Evolutionary conservation across 306 rosid species (phyloP), one percentile per base, ranked within the genome.

Genomic region (Phaseolus lunatus): DNA sequence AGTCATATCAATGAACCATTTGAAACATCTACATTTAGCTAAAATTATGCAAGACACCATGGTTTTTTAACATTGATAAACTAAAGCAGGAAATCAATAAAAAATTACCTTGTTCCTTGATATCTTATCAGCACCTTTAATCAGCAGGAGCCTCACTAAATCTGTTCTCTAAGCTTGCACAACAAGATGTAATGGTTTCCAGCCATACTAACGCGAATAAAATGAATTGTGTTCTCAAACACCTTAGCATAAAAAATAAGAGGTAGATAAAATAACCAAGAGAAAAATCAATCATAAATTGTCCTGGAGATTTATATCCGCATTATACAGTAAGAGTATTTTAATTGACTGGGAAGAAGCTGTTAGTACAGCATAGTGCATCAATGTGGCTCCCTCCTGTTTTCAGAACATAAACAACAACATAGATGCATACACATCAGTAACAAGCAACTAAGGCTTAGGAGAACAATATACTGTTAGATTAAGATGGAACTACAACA

Each of bases 351-450:
- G 91, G 67, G 86, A 83, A 64, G 99, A 92, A 84, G 99, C 97
- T 71, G 97, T 87, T 77, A 79, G 90, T 48, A 92, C 99, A 19
- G 99, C 97, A 70, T 89, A 92, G 80, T 95, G 99, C 99, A 95
- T 87, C 90, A 90, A 88, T 37, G 91, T 86, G 43, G 97, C 99
- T 35, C 97, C 97, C 35, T 95, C 97, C 97, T 92, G 84, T 81
- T 81, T 85, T 68, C 79, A 68, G 67, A 13, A 37, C 75, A 76
- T 20, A 73, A 68, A 73, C 53, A 79, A 66, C 76, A 35, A 43
- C 58, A 48, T 54, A 75, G 53, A 48, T 52, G 67, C 52, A 76
- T 18, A 39, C 31, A 39, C 66, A 37, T 73, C 70, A 72, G 76
- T 49, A 47, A 72, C 16, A 11, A 29, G 37, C 44, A 65, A 57